Evolutionary conservation across 2,329 filamentous ascomycete species (phyloP), one percentile per base, ranked within the genome.

Genomic region (Davidsoniella eucalypti): DNA sequence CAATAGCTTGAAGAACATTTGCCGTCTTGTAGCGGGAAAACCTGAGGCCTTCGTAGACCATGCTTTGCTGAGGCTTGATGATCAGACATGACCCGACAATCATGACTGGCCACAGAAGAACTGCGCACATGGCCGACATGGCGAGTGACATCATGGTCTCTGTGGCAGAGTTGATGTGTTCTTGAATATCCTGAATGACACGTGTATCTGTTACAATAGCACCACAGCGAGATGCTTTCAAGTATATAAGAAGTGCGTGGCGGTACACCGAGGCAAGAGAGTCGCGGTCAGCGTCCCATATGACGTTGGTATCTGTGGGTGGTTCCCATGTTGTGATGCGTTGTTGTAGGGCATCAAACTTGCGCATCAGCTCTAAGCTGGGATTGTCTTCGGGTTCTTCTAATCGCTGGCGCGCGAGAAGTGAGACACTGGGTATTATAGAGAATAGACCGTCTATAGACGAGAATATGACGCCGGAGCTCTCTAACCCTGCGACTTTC

Each of bases 21-120:
- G 51, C 51, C 18, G 51, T 53, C n/a, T 53, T 53, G 16, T 53
- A 53, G 10, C 51, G 47, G 7, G 51, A 53, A 17, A 45, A 50
- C 25, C 47, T 47, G 37, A 53, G 43, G 12, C 51, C 51, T 39
- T 53, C 51, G 33, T 53, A 53, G n/a, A 53, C 51, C 51, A 53
- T 49, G 29, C 38, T 53, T 18, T 53, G 51, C 37, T 53, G 51
- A 2, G 51, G 51, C 43, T 53, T 53, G n/a, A 53, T 50, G 29
- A 53, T 53, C 47, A 53, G 44, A 18, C 48, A 49, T 5, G 51
- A 53, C 12, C 51, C 51, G 23, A 53, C 47, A 33, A 53, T 53
- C 43, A 53, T 53, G 37, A 53, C 51, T 5, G 51, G 51, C 51
- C 51, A 53, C 7, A 53, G 47, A 18, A 53, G 25, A 4, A 53